Conservation (phyloP, 495 filamentous ascomycete genomes). For the Penicillium salamii region DNA sequence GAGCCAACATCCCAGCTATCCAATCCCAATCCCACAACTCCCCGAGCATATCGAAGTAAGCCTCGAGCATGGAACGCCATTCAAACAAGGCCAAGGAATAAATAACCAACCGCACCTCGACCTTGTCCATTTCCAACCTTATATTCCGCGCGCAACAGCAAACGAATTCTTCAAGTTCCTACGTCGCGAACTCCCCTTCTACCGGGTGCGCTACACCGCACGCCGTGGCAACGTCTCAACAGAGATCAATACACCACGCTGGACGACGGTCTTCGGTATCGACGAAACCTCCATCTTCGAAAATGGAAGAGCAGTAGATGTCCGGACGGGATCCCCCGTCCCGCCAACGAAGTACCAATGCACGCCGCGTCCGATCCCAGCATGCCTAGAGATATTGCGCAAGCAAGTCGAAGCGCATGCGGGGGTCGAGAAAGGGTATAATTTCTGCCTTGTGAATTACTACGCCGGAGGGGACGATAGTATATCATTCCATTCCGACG, state of each 20-base stretch:
- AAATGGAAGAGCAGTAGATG: conserved; percentile 26
- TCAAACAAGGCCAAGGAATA: conserved; percentile 29
- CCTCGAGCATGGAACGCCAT: conserved; percentile 29
- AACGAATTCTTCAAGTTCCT: conserved; percentile 64
- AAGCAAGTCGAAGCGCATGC: conserved; percentile 50
- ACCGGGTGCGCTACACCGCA: conserved; percentile 68
- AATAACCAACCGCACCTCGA: conserved; percentile 64
- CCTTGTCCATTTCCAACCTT: conserved; percentile 66
- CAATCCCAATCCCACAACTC: conserved; percentile 58
- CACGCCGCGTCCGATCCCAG: conserved; percentile 62
- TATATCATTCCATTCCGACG: conserved; percentile 73
- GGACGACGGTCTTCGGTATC: conserved; percentile 69
- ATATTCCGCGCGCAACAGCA: conserved; percentile 48
- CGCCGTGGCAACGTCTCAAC: conserved; percentile 56
- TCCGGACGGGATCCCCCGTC: conserved; percentile 27
- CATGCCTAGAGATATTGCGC: conserved; percentile 59
- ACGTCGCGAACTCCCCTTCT: conserved; percentile 62
- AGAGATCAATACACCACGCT: conserved; percentile 63
- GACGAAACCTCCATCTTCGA: conserved; percentile 54
- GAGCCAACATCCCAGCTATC: conserved; percentile 54
- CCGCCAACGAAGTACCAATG: conserved; percentile 50
- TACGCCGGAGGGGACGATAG: conserved; percentile 67
- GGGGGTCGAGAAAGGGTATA: conserved; percentile 49
- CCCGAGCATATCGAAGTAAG: conserved; percentile 38
- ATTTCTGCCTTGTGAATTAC: conserved; percentile 76